A percentile compares a stretch with the other conserved stretches of the same genome.
phyloP scores from a whole-genome alignment of 352 stramenopile species.

The Pythium periplocum region DNA sequence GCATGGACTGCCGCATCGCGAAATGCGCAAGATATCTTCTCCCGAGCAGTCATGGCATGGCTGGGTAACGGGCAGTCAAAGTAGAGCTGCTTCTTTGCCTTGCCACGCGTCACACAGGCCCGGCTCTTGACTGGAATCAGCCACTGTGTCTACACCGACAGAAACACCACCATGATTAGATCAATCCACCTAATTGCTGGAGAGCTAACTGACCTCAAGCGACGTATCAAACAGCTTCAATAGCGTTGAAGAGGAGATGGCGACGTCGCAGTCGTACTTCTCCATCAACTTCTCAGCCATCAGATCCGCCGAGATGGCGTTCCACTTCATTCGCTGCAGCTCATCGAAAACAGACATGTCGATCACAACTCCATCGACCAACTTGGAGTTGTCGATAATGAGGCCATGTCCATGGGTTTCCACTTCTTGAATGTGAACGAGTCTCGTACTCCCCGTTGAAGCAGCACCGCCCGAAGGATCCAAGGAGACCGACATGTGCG shows the following conservation, averaged over 20 bases:
- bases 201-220: neutral
- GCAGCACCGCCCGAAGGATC: constrained; percentile 3
- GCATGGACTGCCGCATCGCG: too few relatives aligned
- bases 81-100: constrained; percentile 43
- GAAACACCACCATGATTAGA: neutral
- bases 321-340: neutral
- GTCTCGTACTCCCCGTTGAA: constrained; percentile 7
- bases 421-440: constrained; percentile 40
- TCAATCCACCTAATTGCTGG: too few relatives aligned
- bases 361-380: too few relatives aligned
- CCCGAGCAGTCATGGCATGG: constrained; percentile 13
- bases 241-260: constrained; percentile 63
- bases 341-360: too few relatives aligned
- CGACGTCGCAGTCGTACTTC: constrained; percentile 61
- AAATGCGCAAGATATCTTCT: constrained; percentile 12
- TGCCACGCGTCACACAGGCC: constrained; percentile 22
- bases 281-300: constrained; percentile 59
- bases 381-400: constrained; percentile 8
- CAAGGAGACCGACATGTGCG: constrained; percentile 27
- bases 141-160: constrained; percentile 32
- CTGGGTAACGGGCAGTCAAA: constrained; percentile 36
- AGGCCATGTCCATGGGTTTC: constrained; percentile 18
- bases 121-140: constrained; percentile 55
- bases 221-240: constrained; percentile 56
- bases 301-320: constrained; percentile 50